Evolutionary conservation across 805 yeast genomes (phyloP).

Genomic region (Candida pseudoglaebosa): DNA sequence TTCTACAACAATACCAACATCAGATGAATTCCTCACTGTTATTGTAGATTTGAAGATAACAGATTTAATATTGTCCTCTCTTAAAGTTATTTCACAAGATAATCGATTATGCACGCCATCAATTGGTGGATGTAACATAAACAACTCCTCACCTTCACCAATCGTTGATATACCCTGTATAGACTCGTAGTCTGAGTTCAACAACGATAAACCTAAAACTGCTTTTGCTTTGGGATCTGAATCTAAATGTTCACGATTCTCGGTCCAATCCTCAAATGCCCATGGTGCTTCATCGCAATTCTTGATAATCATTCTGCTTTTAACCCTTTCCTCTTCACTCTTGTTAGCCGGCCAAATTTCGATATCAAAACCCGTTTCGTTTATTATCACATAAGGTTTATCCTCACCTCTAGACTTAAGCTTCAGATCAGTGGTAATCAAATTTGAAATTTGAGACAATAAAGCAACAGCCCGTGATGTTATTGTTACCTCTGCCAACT

Average conservation of each 20-base stretch:
- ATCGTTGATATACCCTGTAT: conserved; percentile 60
- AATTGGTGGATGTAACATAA: conserved; percentile 59
- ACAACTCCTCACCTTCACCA: conserved; percentile 79
- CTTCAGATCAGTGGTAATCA: conserved; percentile 49
- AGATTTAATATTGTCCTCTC: conserved; percentile 74
- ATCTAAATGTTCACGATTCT: conserved; percentile 73
- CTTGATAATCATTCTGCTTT: conserved; percentile 31
- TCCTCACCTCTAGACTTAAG: conserved; percentile 70
- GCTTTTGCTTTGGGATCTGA: conserved; percentile 45
- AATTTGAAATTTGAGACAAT: conserved; percentile 62
- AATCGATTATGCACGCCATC: conserved; percentile 68
- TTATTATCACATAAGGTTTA: conserved; percentile 74
- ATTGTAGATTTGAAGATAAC: conserved; percentile 77
- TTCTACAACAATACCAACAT: conserved; percentile 53
- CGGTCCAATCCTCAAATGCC: conserved; percentile 95
- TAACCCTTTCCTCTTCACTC: conserved; percentile 9
- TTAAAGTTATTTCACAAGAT: conserved; percentile 64
- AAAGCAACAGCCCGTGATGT: conserved; percentile 80
- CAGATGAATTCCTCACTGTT: conserved; percentile 55
- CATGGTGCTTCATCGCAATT: conserved; percentile 61
- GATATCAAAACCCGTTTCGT: conserved; percentile 83
- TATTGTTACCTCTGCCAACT: conserved; percentile 73
- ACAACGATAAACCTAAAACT: conserved; percentile 59
- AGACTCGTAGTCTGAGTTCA: conserved; percentile 52
- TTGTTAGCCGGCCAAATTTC: conserved; percentile 72